Evolutionary conservation across 2,329 filamentous ascomycete species (phyloP), one percentile per base, ranked within the genome.

Genomic region (Keithomyces neogunnii): DNA sequence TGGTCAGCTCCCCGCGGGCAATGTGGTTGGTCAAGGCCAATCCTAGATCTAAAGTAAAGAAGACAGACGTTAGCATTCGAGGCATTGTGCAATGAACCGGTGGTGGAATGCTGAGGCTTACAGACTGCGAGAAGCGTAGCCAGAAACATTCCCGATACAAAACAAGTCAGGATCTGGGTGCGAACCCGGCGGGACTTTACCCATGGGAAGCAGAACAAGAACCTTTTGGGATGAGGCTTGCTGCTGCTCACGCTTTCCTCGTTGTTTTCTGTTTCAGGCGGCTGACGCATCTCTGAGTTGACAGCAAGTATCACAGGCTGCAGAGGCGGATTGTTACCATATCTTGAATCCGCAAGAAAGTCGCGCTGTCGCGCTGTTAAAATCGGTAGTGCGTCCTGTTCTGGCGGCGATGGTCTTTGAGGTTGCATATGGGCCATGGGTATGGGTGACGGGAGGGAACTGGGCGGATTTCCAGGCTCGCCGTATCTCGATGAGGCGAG

Each of bases 1-100:
- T 81, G 60, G 89, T 87, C 62, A 95, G 85, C 66, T 89, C 86
- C 64, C 81, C 81, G 42, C 79, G 80, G 48, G 79, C 72, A 54
- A 82, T 74, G 40, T 78, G 79, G 54, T 81, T 75, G 3, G 85
- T 84, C 44, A 90, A 73, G 26, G 83, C 80, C 44, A 95, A 77
- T 4, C 80, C 80, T 56, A 95, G 77, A 64, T 93, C 89, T 93
- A 49, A 19, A 19, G 19, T 19, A 19, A 19, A 19, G 19, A 19
- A 19, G 19, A 19, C 19, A 19, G 19, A 19, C 19, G 19, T 19
- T 19, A 19, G 19, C 19, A 19, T 19, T 19, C 1, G 19, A 19
- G 19, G 19, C 19, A 19, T 19, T 19, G 19, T 19, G 19, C 19
- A 19, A 19, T 19, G 19, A 19, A 19, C 19, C 19, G 19, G 19